Evolutionary conservation across 2,329 filamentous ascomycete genomes (phyloP).

Genomic region (Falciphora oryzae): DNA sequence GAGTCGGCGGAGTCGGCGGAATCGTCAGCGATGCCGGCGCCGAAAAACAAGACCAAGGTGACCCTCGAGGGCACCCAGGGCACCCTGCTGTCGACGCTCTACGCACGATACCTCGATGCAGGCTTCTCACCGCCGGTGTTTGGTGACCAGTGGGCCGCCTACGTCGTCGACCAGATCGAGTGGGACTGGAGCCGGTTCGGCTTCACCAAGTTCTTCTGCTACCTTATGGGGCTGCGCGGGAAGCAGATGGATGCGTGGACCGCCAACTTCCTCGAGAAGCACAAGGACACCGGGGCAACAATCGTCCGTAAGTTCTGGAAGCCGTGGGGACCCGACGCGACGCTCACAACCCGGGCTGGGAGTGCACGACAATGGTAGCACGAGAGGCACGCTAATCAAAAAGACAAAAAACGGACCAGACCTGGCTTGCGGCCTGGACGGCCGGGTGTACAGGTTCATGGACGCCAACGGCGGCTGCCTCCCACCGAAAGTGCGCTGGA

Average conservation of each 20-base stretch:
- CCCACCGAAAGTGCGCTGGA: slow-evolving; percentile 19
- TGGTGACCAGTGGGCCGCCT: slow-evolving; percentile 10
- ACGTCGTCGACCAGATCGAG: slow-evolving; percentile 12
- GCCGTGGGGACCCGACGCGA: too few relatives aligned
- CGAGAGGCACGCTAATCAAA: not conserved
- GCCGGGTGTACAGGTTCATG: slow-evolving; percentile 7
- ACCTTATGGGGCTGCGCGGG: slow-evolving; percentile 5
- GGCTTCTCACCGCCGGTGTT: slow-evolving; percentile 3
- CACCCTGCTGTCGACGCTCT: slow-evolving; percentile 19
- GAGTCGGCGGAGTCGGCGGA: not conserved
- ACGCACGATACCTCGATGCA: slow-evolving; percentile 3
- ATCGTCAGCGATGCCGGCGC: not conserved
- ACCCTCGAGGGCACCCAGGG: slow-evolving; percentile 18
- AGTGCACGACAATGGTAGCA: not conserved
- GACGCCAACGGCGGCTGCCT: slow-evolving; percentile 8
- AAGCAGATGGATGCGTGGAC: slow-evolving; percentile 7
- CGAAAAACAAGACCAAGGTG: slow-evolving; percentile 15
- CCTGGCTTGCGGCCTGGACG: slow-evolving; percentile 12
- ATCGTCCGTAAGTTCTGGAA: slow-evolving; percentile 4
- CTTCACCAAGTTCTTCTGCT: slow-evolving; percentile 8
- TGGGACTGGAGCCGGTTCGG: slow-evolving; percentile 9
- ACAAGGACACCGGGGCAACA: slow-evolving; percentile 10
- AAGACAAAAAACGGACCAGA: not conserved
- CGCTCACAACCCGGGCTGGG: too few relatives aligned
- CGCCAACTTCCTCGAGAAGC: slow-evolving; percentile 7